Evolutionary conservation across 306 rosid genomes (phyloP), one percentile per base, ranked within the genome.

Genomic region (Vigna hirtella): DNA sequence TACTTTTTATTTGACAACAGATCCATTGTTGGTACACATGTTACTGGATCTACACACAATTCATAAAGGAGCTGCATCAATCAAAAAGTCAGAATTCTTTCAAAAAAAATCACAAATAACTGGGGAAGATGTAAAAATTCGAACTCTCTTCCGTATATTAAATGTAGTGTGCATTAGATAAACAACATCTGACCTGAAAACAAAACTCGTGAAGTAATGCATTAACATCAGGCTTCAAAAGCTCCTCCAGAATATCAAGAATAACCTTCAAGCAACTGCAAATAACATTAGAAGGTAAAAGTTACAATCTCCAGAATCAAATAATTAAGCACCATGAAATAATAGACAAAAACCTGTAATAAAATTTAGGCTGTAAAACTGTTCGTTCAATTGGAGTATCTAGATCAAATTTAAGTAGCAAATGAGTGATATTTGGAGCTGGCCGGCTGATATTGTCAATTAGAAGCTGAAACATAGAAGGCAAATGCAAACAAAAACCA

Each of bases 191-290:
- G 59, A 95, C 98, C 98, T 95, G 95, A 87, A 95, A 90, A 80
- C 98, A 88, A 80, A 95, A 95, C 70, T 95, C 98, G 79, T 89
- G 94, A 89, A 95, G 92, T 38, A 92, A 81, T 52, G 91, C 83
- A 91, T 92, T 95, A 52, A 86, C 90, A 83, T 88, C 96, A 11
- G 93, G 92, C 86, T 91, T 95, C 77, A 78, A 85, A 78, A 91
- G 97, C 84, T 87, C 91, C 82, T 95, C 98, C 89, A 95, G 76
- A 70, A 92, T 87, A 78, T 92, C 98, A 83, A 95, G 97, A 85
- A 92, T 80, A 85, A 95, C 90, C 89, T 92, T 95, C 91, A 95
- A 84, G 90, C 98, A 95, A 85, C 98, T 95, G 91, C 83, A 82
- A 57, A 83, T 40, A 79, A 78, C 63, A 77, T 66, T 72, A 77